Base-by-base conservation (phyloP, 2,329 filamentous ascomycete species). In the Diplodia corticola region DNA sequence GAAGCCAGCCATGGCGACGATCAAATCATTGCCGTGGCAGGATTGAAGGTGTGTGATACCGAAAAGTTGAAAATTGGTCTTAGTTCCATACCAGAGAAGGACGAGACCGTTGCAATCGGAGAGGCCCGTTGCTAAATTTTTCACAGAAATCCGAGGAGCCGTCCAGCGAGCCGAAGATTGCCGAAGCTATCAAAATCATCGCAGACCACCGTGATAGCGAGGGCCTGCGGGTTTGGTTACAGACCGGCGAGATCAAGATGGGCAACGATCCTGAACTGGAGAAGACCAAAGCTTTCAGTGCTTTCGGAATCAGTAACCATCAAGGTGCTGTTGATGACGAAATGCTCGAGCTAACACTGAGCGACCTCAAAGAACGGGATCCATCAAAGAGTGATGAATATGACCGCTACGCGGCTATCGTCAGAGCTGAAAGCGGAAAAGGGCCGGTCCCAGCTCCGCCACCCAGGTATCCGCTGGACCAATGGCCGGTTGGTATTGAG, bases 401-500 rank as follows among this genome's bases (percentile, higher is more conserved):
- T 40, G 55, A 63, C n/a, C 55, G 64, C 26, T 54, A 54, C 15
- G 64, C 57, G 6, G 48, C 54, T 15, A 63, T 66, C 57, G 37
- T 66, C 22, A 48, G 57, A 10, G 50, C 57, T 5, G 46, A 61
- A 33, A 54, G 46, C 10, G 54, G 40, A n/a, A 71, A 63, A 20
- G 54, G 37, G 28, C 20, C 48, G 68, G 64, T 46, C 5, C 64
- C 53, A 7, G 9, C 24, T 24, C 37, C 55, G 6, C 55, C 64
- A 17, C 48, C 64, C 4, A 60, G 69, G 50, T 73, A 76, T 65
- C 74, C 76, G 71, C 67, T 77, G 79, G 54, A 82, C 1, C 69
- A 86, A 33, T 88, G 91, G 77, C 95, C 95, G 0, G 91, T 96
- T 24, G 95, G 95, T 0, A 84, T 98, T 5, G 86, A 89, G 69